Base-by-base conservation (phyloP, 352 stramenopile species). In the Chrysophaeum taylorii region DNA sequence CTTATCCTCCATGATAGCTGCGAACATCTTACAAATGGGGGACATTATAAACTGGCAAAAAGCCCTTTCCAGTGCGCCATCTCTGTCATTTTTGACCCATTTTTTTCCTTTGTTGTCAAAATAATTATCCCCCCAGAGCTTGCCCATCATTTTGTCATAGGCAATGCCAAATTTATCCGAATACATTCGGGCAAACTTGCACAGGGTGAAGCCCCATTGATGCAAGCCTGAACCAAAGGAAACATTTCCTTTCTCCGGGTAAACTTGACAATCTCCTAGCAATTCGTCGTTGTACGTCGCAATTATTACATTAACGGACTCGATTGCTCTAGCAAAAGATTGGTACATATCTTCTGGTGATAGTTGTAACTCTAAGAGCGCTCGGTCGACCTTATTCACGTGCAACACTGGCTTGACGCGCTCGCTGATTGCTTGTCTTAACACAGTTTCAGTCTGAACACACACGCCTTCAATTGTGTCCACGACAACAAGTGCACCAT, bases 11-110 rank as follows among this genome's bases (percentile, higher is more conserved):
- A 99, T 98, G 84, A 98, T 97, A 71, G 94, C 94, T 73, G 98
- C 89, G 82, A 98, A 98, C 80, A 99, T 93, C 80, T 97, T 97
- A 80, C 94, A 96, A 82, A 99, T 98, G 37, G 95, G 95, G 70
- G 98, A 94, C 83, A 97, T 95, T 85, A 99, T 98, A 86, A 99
- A 99, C 85, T 99, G 93, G 78, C 94, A 97, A 84, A 99, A 99
- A 72, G 94, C 94, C 80, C 96, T 92, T 84, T 98, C 97, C 62
- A 98, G 86, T 29, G 83, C 89, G 72, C 90, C 90, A 31, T 84
- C 83, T 83, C 97, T 97, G 84, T 97, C 94, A 79, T 90, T 86
- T 52, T 89, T 97, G 66, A 85, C 92, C 92, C 92, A 98, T 76
- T 98, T 97, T 85, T 97, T 97, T 77, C 92, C 92, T 1, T 81